Percentiles rank a stretch among this genome's conserved stretches.
phyloP scores from a whole-genome alignment of 2,329 filamentous ascomycete species.

The Elsinoe fawcettii region DNA sequence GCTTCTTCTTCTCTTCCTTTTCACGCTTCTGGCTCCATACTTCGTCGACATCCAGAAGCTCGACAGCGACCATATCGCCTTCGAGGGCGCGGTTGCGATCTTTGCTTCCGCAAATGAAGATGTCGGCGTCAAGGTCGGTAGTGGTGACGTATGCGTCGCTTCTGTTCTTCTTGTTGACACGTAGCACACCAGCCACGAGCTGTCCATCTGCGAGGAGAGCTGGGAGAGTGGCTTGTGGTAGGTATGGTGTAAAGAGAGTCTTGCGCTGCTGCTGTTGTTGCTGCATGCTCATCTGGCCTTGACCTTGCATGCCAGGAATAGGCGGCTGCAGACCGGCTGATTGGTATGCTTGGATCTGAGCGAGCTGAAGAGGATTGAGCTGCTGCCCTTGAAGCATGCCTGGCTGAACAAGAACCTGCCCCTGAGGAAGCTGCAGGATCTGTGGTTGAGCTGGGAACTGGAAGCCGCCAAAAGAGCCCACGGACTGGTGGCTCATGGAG shows the following conservation, averaged over 20 bases:
- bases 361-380: slow-evolving; percentile 78
- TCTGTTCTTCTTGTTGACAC: slow-evolving; percentile 99
- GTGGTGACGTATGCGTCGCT: slow-evolving; percentile 97
- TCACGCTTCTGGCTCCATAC: slow-evolving; percentile 98
- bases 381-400: slow-evolving; percentile 80
- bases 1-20: slow-evolving; percentile 99
- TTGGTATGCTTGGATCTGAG: slow-evolving; percentile 86
- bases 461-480: slow-evolving; percentile 76
- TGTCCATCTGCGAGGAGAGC: slow-evolving; percentile 85
- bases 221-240: slow-evolving; percentile 88
- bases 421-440: slow-evolving; percentile 73
- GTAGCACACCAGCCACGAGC: slow-evolving; percentile 89
- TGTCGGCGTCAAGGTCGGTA: slow-evolving; percentile 90
- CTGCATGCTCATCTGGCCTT: slow-evolving; percentile 63
- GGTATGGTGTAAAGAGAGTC: slow-evolving; percentile 95
- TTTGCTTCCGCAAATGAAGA: slow-evolving; percentile 99
- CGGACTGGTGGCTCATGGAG: slow-evolving; percentile 73
- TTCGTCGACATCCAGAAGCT: slow-evolving; percentile 94
- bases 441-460: slow-evolving; percentile 84
- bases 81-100: slow-evolving; percentile 95
- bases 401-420: slow-evolving; percentile 70
- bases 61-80: slow-evolving; percentile 89
- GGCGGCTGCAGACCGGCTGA: slow-evolving; percentile 67
- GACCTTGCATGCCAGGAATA: slow-evolving; percentile 54
- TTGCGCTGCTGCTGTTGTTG: slow-evolving; percentile 90